Evolutionary conservation across 352 stramenopile genomes (phyloP).

Genomic region (Achlya hypogyna): DNA sequence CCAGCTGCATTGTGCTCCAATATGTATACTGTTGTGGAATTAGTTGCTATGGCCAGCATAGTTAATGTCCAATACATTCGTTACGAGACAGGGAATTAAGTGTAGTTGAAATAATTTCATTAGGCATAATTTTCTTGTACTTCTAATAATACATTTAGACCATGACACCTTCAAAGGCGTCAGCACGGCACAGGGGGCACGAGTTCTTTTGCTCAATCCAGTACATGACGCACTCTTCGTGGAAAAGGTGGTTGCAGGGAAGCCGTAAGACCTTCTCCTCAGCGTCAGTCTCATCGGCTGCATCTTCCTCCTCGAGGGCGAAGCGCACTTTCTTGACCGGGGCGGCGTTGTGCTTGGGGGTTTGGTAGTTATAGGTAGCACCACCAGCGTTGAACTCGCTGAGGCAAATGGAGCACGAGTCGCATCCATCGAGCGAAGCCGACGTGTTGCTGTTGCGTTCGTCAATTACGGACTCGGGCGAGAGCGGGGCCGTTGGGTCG

Average conservation of each 20-base stretch:
- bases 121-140: too few species aligned
- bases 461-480: not conserved
- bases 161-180: slow-evolving; percentile 21
- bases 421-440: not conserved
- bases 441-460: not conserved
- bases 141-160: not conserved
- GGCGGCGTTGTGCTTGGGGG: not conserved
- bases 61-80: too few species aligned
- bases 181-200: slow-evolving; percentile 76
- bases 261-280: slow-evolving; percentile 63
- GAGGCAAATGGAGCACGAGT: slow-evolving; percentile 10
- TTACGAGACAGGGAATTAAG: too few species aligned
- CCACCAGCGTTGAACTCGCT: not conserved
- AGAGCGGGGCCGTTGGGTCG: not conserved
- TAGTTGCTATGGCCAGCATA: too few species aligned
- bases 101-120: not conserved
- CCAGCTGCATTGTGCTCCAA: too few species aligned
- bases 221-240: slow-evolving; percentile 79
- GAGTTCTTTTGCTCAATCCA: slow-evolving; percentile 73
- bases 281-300: not conserved
- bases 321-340: not conserved
- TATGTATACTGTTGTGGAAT: too few species aligned
- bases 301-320: not conserved
- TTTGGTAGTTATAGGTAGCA: slow-evolving; percentile 1
- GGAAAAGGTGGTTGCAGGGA: slow-evolving; percentile 69